Evolutionary conservation across 2,329 filamentous ascomycete genomes (phyloP), one percentile per base, ranked within the genome.

Genomic region (Ophiostoma novo-ulmi): DNA sequence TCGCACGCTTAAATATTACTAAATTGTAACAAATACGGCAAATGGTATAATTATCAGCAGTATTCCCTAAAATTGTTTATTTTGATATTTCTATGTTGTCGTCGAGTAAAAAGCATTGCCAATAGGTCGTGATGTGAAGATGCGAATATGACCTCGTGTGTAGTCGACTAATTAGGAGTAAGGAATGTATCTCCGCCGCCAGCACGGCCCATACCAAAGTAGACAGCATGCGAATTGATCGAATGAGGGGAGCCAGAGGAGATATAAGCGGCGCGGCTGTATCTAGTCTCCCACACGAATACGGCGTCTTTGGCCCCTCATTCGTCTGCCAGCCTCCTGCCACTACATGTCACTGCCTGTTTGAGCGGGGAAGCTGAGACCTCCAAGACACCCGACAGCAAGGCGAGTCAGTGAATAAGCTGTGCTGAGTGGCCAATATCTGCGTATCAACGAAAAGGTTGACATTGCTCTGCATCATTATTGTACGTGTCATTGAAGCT

Each of bases 311-410:
- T 22, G 61, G 61, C 61, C 61, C 61, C 61, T 64, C 61, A 64
- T 64, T 64, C 61, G 61, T 22, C 58, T 63, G 58, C 14, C 58
- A 17, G 58, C 58, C 26, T 63, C 26, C 38, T 67, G 7, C 52
- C 5, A 39, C 38, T 39, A 5, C 38, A 10, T 39, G 38, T 20
- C 35, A 38, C 11, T 64, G 61, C 31, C 31, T 38, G 17, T n/a
- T 38, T 64, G 22, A 64, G 61, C 61, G 61, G 61, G 61, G 61
- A 64, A 38, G 17, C 61, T 64, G 35, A 38, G 35, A 38, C 61
- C 11, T 38, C 55, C 26, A 63, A 31, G 61, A 38, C 35, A 35
- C 11, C 52, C 44, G 13, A 55, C 7, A 22, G 20, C 48, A 31
- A 61, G 55, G 11, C 55, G 26, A 61, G 22, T 13, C 55, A 61